Conservation (phyloP, 768 basidiomycete genomes). For the Kwoniella bestiolae region DNA sequence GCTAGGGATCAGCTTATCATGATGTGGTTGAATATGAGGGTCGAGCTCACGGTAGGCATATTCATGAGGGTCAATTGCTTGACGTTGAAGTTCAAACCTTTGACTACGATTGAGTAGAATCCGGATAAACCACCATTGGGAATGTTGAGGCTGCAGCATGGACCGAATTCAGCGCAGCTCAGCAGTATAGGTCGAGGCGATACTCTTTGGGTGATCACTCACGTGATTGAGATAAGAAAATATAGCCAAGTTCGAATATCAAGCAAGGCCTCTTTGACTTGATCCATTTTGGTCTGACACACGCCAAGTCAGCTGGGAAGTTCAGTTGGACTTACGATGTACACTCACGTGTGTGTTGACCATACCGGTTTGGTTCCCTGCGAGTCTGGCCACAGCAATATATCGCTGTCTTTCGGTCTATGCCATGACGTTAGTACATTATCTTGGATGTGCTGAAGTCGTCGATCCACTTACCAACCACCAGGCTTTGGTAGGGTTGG, state of each 20-base stretch:
- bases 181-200: too few relatives aligned
- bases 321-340: neutral
- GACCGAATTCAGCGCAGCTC: neutral
- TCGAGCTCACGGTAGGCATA: slow-evolving; percentile 31
- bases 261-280: slow-evolving; percentile 36
- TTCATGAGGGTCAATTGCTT: slow-evolving; percentile 33
- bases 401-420: slow-evolving; percentile 37
- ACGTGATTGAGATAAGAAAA: slow-evolving; percentile 42
- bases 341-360: slow-evolving; percentile 40
- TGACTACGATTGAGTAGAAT: slow-evolving; percentile 40
- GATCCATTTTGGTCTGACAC: slow-evolving; percentile 21
- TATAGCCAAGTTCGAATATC: slow-evolving; percentile 46
- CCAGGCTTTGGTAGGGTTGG: slow-evolving; percentile 35
- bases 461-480: slow-evolving; percentile 38
- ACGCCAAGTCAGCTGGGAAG: neutral
- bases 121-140: slow-evolving; percentile 41
- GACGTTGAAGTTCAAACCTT: slow-evolving; percentile 26
- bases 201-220: too few relatives aligned
- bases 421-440: neutral
- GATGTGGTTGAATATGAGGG: neutral
- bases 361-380: slow-evolving; percentile 40
- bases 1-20: neutral
- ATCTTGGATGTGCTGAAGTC: too few relatives aligned
- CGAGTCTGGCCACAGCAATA: slow-evolving; percentile 35
- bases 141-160: slow-evolving; percentile 29